Percentiles rank a stretch among this genome's conserved stretches.
phyloP scores from a whole-genome alignment of 169 alveolate species.

The Cryptosporidium bovis region DNA sequence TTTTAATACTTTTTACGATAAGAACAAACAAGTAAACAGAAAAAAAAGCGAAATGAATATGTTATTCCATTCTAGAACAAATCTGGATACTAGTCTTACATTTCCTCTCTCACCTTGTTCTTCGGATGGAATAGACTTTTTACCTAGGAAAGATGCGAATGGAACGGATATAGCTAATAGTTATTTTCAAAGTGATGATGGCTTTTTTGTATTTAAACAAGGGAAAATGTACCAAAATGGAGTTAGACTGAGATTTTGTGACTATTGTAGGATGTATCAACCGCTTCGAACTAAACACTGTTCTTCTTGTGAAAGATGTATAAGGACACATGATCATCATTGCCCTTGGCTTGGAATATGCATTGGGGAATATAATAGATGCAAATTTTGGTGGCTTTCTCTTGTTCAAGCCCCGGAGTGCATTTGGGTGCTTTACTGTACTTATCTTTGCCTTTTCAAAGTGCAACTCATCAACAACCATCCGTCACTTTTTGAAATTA shows the following conservation, averaged over 20 bases:
- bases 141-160: slow-evolving; percentile 26
- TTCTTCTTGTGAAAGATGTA: slow-evolving; percentile 86
- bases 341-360: slow-evolving; percentile 92
- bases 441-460: slow-evolving; percentile 19
- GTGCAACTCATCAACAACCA: slow-evolving; percentile 2
- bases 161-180: slow-evolving; percentile 3
- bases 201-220: slow-evolving; percentile 59
- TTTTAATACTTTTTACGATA: neutral
- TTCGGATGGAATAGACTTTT: slow-evolving; percentile 57
- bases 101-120: slow-evolving; percentile 69
- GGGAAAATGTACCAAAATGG: slow-evolving; percentile 72
- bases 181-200: slow-evolving; percentile 51
- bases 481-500: slow-evolving; percentile 31
- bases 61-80: slow-evolving; percentile 5
- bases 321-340: slow-evolving; percentile 90
- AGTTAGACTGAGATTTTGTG: slow-evolving; percentile 81
- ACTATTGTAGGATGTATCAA: slow-evolving; percentile 82
- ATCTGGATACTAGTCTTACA: neutral
- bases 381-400: slow-evolving; percentile 75
- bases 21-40: slow-evolving; percentile 8
- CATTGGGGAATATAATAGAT: slow-evolving; percentile 83
- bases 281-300: slow-evolving; percentile 89
- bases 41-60: neutral
- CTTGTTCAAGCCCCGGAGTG: slow-evolving; percentile 78
- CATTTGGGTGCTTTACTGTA: slow-evolving; percentile 48